A percentile compares a stretch with the other conserved stretches of the same genome.
These are phyloP conservation scores for Pichia cabralensis DNA, from an alignment of 805 yeast genomes.

Conservation along the genomic window DNA sequence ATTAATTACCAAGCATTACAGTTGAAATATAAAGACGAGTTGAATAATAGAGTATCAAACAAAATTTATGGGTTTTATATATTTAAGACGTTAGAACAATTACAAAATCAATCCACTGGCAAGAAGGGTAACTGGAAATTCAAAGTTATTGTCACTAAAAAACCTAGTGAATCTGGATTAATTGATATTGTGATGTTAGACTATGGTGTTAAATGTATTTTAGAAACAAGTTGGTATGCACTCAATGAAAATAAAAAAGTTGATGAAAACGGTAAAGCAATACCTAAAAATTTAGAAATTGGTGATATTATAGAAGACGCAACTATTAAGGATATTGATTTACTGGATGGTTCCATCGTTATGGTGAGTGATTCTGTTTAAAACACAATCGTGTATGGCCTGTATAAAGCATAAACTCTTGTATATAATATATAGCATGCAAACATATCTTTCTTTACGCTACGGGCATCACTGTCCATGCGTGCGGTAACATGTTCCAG, in stretches of 20 bases:
- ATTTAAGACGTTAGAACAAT: constrained; percentile 21
- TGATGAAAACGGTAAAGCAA: constrained; percentile 12
- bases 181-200: constrained; percentile 22
- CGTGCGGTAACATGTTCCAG: too few relatives aligned
- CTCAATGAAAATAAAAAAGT: constrained; percentile 12
- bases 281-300: constrained; percentile 26
- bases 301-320: constrained; percentile 36
- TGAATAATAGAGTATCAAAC: constrained; percentile 22
- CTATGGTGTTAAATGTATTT: constrained; percentile 23
- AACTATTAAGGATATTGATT: constrained; percentile 31
- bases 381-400: too few relatives aligned
- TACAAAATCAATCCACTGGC: constrained; percentile 17
- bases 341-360: constrained; percentile 32
- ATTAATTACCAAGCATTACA: constrained; percentile 31
- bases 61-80: constrained; percentile 22
- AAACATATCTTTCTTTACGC: too few relatives aligned
- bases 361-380: constrained; percentile 20
- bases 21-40: constrained; percentile 34
- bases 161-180: constrained; percentile 30
- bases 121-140: constrained; percentile 28
- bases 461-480: too few relatives aligned
- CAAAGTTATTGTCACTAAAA: constrained; percentile 33
- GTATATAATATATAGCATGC: constrained; percentile 41
- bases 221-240: constrained; percentile 22
- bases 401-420: constrained; percentile 41